These are phyloP conservation scores for Aphanomyces astaci DNA, from an alignment of 352 stramenopile genomes.

Conservation along the genomic window DNA sequence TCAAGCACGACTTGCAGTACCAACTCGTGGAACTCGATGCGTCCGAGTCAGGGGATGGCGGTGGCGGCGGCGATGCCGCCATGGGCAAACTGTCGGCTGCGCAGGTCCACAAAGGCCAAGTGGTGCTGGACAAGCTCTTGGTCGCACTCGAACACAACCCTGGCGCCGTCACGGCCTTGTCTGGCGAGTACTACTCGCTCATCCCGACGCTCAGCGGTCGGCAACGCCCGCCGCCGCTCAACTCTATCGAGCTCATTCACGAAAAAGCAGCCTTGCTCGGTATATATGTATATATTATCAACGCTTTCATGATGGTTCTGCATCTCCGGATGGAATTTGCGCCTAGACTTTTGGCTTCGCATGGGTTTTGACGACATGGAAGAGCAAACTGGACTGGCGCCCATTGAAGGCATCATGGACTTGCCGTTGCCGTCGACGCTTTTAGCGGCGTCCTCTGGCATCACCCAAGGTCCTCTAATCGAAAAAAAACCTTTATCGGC, in stretches of 20 bases:
- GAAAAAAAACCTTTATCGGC: background rate
- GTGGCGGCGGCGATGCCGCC: background rate
- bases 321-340: background rate
- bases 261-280: constrained; percentile 13
- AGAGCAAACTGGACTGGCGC: constrained; percentile 11
- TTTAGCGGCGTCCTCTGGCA: background rate
- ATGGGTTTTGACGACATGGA: constrained; percentile 22
- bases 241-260: background rate
- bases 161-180: background rate
- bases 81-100: constrained; percentile 17
- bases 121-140: background rate
- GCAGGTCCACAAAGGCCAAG: constrained; percentile 6
- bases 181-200: background rate
- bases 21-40: background rate
- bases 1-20: background rate
- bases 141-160: background rate
- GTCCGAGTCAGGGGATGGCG: background rate
- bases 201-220: background rate
- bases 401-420: constrained; percentile 18
- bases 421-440: background rate
- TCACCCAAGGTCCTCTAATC: background rate
- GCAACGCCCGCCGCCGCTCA: background rate
- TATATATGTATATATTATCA: background rate
- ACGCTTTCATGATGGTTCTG: background rate
- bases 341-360: constrained; percentile 12